Percentiles rank a stretch among this genome's conserved stretches.
These are phyloP conservation scores for Amylostereum chailletii DNA, from an alignment of 1,284 basidiomycete genomes.

Conservation along the genomic window DNA sequence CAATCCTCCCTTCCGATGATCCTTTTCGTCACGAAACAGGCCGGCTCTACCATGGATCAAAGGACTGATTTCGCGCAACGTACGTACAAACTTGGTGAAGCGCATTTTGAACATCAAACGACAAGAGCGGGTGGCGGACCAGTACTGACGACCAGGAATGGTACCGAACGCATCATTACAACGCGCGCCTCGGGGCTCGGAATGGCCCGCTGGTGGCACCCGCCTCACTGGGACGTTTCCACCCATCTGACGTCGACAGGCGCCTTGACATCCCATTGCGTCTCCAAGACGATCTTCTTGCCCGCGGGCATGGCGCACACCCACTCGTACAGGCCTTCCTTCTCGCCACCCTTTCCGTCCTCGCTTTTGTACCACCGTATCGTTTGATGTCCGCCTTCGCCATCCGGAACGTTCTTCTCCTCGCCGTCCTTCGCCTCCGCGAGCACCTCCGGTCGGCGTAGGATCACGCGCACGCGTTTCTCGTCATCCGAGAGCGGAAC, in stretches of 20 bases:
- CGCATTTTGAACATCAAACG: no score
- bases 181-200: no score
- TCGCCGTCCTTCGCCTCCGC: conserved; percentile 35
- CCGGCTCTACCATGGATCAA: no score
- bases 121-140: no score
- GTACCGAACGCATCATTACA: no score
- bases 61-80: no score
- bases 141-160: no score
- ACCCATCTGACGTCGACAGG: conserved; percentile 28
- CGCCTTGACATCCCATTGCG: conserved; percentile 42
- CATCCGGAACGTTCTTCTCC: conserved; percentile 17
- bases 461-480: conserved; percentile 32
- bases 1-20: no score
- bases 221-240: neutral
- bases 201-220: no score
- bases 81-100: no score
- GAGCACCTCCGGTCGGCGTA: conserved; percentile 38
- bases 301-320: conserved; percentile 16
- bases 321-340: conserved; percentile 23
- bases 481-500: conserved; percentile 32
- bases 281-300: conserved; percentile 29
- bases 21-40: no score
- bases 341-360: conserved; percentile 17
- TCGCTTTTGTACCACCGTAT: conserved; percentile 18
- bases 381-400: conserved; percentile 7